phyloP scores from a whole-genome alignment of 495 filamentous ascomycete genomes.

The Rusavskia elegans region DNA sequence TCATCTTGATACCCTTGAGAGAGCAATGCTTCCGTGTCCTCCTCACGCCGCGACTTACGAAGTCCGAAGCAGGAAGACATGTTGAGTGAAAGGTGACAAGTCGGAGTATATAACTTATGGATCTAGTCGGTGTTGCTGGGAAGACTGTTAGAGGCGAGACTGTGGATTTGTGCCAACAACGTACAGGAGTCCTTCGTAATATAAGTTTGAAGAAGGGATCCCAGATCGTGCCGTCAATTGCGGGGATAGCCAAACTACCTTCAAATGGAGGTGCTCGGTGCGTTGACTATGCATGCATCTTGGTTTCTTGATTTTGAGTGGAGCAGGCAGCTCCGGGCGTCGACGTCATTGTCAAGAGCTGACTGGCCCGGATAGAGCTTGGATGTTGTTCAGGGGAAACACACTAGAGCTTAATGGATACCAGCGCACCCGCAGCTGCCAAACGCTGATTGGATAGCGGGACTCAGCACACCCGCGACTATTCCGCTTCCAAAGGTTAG shows the following conservation, averaged over 20 bases:
- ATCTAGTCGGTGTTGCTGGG: background rate
- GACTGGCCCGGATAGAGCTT: too few species aligned
- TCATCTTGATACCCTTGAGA: slow-evolving; percentile 76
- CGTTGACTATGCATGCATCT: background rate
- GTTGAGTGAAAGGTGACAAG: background rate
- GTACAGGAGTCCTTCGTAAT: too few species aligned
- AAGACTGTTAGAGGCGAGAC: background rate
- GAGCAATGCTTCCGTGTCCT: slow-evolving; percentile 61
- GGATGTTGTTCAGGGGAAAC: too few species aligned
- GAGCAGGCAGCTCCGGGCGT: too few species aligned
- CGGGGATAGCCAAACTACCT: background rate
- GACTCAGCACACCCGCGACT: background rate
- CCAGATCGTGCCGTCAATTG: background rate
- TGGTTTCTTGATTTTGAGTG: too few species aligned
- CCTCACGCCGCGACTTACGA: slow-evolving; percentile 24
- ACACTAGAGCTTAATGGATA: too few species aligned
- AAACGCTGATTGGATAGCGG: background rate
- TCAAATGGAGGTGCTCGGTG: background rate
- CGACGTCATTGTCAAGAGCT: too few species aligned
- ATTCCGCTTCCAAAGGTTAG: background rate
- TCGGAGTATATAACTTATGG: background rate
- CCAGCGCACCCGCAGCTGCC: background rate
- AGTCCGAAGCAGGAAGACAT: slow-evolving; percentile 39
- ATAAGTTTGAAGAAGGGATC: too few species aligned
- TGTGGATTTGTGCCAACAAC: too few species aligned